Percentiles rank a stretch among this genome's conserved stretches.
phyloP scores from a whole-genome alignment of 306 rosid species.

The Castanospermum australe region DNA sequence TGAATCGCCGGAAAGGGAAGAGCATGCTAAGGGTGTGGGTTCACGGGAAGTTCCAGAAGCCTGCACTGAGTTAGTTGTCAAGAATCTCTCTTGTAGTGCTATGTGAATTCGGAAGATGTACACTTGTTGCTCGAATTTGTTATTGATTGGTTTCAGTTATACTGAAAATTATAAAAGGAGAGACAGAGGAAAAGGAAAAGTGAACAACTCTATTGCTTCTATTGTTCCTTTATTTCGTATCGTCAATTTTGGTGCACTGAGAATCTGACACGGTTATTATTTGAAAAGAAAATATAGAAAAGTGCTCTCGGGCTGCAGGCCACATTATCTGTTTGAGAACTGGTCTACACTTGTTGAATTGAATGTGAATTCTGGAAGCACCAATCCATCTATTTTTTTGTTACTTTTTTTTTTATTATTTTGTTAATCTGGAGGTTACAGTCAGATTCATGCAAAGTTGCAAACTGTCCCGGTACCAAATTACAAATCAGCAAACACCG shows the following conservation, averaged over 20 bases:
- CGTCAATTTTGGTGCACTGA: neutral
- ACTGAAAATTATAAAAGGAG: neutral
- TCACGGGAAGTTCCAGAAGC: constrained; percentile 93
- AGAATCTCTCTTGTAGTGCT: neutral
- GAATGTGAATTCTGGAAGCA: neutral
- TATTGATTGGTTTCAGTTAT: neutral
- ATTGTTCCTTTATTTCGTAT: neutral
- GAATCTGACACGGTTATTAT: neutral
- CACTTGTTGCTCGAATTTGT: neutral
- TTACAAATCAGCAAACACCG: neutral
- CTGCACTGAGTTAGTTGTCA: constrained; percentile 32
- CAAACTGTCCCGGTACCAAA: neutral
- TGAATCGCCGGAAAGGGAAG: constrained; percentile 77
- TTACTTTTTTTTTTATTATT: neutral
- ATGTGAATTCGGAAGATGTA: neutral
- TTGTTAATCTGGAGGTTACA: neutral
- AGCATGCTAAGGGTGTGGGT: constrained; percentile 92
- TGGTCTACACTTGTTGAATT: neutral
- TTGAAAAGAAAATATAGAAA: neutral
- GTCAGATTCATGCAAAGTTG: neutral
- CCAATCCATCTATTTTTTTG: neutral
- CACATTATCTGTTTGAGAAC: neutral
- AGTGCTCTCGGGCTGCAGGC: neutral
- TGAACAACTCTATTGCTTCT: neutral
- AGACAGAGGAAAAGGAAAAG: neutral